phyloP scores from a whole-genome alignment of 164 flowering plant species.

The Macadamia integrifolia region DNA sequence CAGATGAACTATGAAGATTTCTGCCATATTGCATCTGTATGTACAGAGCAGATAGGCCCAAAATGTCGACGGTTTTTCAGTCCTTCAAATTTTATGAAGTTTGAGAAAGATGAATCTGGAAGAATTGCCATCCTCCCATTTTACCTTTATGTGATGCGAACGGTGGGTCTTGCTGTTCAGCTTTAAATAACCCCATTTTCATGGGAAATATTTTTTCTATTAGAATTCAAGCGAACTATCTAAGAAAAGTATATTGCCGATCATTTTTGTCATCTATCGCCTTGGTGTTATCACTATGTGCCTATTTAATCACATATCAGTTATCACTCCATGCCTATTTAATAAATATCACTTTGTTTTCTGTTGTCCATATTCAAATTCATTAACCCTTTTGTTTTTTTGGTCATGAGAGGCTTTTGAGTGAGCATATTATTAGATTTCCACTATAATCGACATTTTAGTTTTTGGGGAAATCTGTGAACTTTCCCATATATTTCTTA shows the following conservation, averaged over 20 bases:
- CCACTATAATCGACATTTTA: no score
- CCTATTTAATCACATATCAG: neutral
- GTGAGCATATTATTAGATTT: no score
- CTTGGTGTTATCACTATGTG: neutral
- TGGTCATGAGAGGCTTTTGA: no score
- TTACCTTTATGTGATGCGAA: conserved; percentile 97
- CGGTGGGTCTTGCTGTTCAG: conserved; percentile 43
- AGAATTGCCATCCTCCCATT: conserved; percentile 95
- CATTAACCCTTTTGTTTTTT: no score
- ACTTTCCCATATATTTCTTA: no score
- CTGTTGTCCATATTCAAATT: no score
- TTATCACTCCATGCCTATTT: no score
- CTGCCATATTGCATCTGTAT: conserved; percentile 96
- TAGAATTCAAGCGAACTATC: neutral
- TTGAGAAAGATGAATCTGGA: conserved; percentile 96
- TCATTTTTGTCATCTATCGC: neutral
- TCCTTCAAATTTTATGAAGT: conserved; percentile 99
- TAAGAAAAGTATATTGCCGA: neutral
- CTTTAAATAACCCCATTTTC: neutral
- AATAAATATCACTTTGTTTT: no score
- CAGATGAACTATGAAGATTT: conserved; percentile 99
- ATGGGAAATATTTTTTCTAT: neutral
- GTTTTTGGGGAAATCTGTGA: no score
- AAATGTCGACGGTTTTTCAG: conserved; percentile 96
- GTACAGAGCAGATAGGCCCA: conserved; percentile 95